These are phyloP conservation scores for Kockovaella imperatae DNA, from an alignment of 768 basidiomycete species.

Conservation along the genomic window DNA sequence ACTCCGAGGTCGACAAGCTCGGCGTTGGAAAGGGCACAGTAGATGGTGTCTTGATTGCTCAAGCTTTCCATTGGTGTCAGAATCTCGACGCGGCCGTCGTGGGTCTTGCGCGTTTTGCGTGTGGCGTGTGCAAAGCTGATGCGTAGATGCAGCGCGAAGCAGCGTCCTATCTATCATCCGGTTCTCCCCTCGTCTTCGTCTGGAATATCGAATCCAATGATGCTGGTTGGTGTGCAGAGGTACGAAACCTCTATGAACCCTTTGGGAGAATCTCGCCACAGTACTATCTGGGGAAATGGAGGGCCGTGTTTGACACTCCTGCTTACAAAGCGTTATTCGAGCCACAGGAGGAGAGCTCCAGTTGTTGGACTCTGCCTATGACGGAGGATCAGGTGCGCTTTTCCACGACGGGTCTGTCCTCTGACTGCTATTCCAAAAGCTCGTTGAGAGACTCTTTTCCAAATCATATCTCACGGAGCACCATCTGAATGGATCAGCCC, in stretches of 20 bases:
- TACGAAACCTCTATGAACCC: conserved; percentile 62
- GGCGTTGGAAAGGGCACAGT: conserved; percentile 18
- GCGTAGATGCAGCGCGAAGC: conserved; percentile 54
- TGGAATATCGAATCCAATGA: conserved; percentile 71
- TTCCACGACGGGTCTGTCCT: background rate
- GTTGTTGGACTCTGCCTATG: conserved; percentile 51
- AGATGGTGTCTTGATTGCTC: conserved; percentile 27
- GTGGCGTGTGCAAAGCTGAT: background rate
- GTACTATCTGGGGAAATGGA: conserved; percentile 70
- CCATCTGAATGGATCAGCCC: conserved; percentile 54
- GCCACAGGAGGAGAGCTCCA: conserved; percentile 52
- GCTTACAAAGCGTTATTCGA: conserved; percentile 59
- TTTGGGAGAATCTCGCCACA: conserved; percentile 72
- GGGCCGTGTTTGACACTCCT: conserved; percentile 57
- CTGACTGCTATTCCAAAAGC: conserved; percentile 9
- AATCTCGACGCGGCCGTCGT: conserved; percentile 62
- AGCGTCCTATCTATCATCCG: conserved; percentile 66
- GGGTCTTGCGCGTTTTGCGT: conserved; percentile 11
- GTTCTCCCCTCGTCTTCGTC: conserved; percentile 63
- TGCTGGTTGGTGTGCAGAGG: conserved; percentile 63
- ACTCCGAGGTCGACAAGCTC: conserved; percentile 14
- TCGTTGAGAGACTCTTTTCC: conserved; percentile 60
- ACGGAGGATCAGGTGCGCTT: conserved; percentile 49
- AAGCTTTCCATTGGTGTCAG: conserved; percentile 88
- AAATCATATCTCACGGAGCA: conserved; percentile 74